These are phyloP conservation scores for Colletotrichum euphorbiae DNA, from an alignment of 2,329 filamentous ascomycete genomes.

Conservation along the genomic window DNA sequence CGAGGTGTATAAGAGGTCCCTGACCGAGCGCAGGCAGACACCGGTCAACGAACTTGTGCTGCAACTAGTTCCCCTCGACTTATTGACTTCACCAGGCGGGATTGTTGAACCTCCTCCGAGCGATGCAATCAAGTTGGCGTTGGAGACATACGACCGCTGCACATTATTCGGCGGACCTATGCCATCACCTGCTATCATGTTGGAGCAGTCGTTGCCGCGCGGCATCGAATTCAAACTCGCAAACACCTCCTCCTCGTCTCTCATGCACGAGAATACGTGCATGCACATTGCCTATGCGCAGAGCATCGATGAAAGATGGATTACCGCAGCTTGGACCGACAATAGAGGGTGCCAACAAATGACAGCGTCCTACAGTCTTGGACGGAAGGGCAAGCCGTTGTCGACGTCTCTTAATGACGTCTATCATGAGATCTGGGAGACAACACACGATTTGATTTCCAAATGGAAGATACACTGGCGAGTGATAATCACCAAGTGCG, in stretches of 20 bases:
- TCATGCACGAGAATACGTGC: slow-evolving; percentile 82
- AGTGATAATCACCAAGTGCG: slow-evolving; percentile 78
- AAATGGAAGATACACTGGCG: slow-evolving; percentile 80
- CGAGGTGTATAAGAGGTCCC: slow-evolving; percentile 67
- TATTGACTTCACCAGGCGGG: slow-evolving; percentile 72
- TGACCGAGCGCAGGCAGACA: slow-evolving; percentile 57
- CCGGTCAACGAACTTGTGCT: slow-evolving; percentile 76
- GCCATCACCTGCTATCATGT: slow-evolving; percentile 76
- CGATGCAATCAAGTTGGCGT: slow-evolving; percentile 72
- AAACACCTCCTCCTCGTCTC: slow-evolving; percentile 74
- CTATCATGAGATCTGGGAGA: slow-evolving; percentile 82
- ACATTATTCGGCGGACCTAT: slow-evolving; percentile 66
- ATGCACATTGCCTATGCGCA: slow-evolving; percentile 84
- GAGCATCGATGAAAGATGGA: slow-evolving; percentile 81
- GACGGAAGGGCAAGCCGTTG: slow-evolving; percentile 65
- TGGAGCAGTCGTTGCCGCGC: slow-evolving; percentile 77
- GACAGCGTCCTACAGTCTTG: slow-evolving; percentile 78
- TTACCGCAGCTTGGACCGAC: slow-evolving; percentile 85
- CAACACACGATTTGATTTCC: slow-evolving; percentile 78
- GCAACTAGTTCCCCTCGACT: slow-evolving; percentile 77
- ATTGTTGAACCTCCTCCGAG: slow-evolving; percentile 71
- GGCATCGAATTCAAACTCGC: slow-evolving; percentile 81
- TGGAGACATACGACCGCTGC: slow-evolving; percentile 84
- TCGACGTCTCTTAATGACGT: slow-evolving; percentile 70
- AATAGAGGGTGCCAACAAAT: slow-evolving; percentile 79